These are phyloP conservation scores for Arachnomyces sp. DNA, from an alignment of 2,329 filamentous ascomycete species.

Conservation along the genomic window DNA sequence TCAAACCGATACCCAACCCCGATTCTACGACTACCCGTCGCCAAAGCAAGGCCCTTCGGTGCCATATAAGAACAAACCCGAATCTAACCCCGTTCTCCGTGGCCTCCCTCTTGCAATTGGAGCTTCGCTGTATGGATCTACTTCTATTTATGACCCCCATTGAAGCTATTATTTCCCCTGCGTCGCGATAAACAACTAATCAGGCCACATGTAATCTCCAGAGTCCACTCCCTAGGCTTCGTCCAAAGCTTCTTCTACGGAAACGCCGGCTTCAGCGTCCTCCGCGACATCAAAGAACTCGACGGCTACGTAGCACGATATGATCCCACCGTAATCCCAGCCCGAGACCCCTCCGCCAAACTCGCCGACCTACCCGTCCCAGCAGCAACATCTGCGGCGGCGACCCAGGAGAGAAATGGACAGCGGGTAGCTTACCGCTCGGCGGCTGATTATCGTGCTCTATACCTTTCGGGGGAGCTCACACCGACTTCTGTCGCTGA, in stretches of 20 bases:
- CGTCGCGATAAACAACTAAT: slow-evolving; percentile 8
- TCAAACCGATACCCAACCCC: slow-evolving; percentile 1
- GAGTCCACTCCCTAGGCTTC: slow-evolving; percentile 50
- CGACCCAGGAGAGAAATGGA: slow-evolving; percentile 27
- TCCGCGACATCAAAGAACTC: slow-evolving; percentile 49
- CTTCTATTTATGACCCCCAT: slow-evolving; percentile 5
- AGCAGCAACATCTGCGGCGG: slow-evolving; percentile 14
- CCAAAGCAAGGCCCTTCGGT: slow-evolving; percentile 31
- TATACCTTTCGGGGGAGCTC: slow-evolving; percentile 60
- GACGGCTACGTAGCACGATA: slow-evolving; percentile 46
- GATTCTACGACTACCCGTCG: slow-evolving; percentile 31
- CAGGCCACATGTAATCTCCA: slow-evolving; percentile 18
- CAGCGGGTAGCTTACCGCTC: slow-evolving; percentile 51
- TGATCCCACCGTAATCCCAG: slow-evolving; percentile 50
- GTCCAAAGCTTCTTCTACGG: slow-evolving; percentile 60
- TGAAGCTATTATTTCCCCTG: neutral
- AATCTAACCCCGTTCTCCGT: slow-evolving; percentile 61
- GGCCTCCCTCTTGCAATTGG: slow-evolving; percentile 56
- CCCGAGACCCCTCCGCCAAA: slow-evolving; percentile 15
- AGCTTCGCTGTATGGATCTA: slow-evolving; percentile 48
- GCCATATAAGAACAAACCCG: slow-evolving; percentile 42
- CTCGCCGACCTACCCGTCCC: slow-evolving; percentile 2
- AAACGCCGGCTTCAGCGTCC: slow-evolving; percentile 57
- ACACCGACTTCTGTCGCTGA: slow-evolving; percentile 67
- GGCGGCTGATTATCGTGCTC: slow-evolving; percentile 65